Evolutionary conservation across 257 asterid species (phyloP), one percentile per base, ranked within the genome.

Genomic region (Primulina huaijiensis): DNA sequence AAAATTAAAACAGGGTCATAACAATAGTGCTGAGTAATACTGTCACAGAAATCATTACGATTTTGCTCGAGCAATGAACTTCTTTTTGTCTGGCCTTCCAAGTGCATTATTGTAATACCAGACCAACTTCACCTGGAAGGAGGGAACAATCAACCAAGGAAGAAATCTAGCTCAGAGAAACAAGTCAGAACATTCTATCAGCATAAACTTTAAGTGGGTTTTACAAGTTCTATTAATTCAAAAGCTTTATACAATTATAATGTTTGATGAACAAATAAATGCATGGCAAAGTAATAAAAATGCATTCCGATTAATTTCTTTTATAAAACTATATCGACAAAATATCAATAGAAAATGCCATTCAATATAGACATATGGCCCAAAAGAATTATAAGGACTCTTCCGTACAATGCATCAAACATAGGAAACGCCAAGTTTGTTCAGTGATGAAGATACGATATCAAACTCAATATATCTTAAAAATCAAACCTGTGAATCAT

Each of bases 61-160:
- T 93, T 93, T 93, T 68, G 76, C 33, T 50, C 97, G 96, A 72
- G 99, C 96, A 60, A 93, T 90, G 79, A 93, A 93, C 77, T 93
- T 93, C 82, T 93, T 93, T 87, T 93, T 93, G 78, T 93, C 70
- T 25, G 96, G 96, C 87, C 95, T 89, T 70, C 99, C 97, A 65
- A 93, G 97, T 73, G 97, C 96, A 71, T 93, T 93, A 73, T 89
- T 84, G 77, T 93, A 93, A 75, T 93, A 90, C 99, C 99, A 93
- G 27, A 85, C 97, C 81, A 90, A 77, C 83, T 93, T 93, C 85
- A 93, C 99, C 97, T 93, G 81, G 77, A 85, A 66, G 43, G 59
- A 52, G 68, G 35, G 19, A 14, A 37, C 35, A 50, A 38, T 68
- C 53, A 4, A 6, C 7, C 7, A 46, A 14, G 55, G 55, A 46